Evolutionary conservation across 2,329 filamentous ascomycete species (phyloP).

Genomic region (Lachnellula occidentalis): DNA sequence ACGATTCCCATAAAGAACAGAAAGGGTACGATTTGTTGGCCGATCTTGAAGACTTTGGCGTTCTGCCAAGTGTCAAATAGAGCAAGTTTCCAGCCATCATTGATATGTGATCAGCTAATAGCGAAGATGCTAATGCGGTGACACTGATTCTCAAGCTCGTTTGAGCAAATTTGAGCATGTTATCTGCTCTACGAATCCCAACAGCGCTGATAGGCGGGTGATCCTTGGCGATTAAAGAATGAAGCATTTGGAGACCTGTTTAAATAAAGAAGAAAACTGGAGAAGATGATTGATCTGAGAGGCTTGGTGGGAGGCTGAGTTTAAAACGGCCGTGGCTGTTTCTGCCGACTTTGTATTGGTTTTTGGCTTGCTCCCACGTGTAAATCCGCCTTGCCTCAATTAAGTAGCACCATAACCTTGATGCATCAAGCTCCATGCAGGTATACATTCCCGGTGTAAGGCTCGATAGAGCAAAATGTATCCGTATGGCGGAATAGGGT

Average conservation of each 20-base stretch:
- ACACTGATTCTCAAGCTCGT: neutral
- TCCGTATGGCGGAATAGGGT: neutral
- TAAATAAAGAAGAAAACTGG: no score
- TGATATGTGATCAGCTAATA: neutral
- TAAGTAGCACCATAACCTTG: neutral
- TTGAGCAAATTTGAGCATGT: slow-evolving; percentile 8
- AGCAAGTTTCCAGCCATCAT: slow-evolving; percentile 1
- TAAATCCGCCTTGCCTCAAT: neutral
- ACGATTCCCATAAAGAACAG: neutral
- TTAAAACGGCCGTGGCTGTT: no score
- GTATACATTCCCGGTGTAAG: neutral
- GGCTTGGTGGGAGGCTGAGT: no score
- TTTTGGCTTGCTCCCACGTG: neutral
- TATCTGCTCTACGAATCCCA: neutral
- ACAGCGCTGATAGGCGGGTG: neutral
- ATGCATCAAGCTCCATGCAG: no score
- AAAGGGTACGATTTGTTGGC: neutral
- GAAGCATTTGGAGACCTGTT: neutral
- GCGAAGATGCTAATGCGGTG: neutral
- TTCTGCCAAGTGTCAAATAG: neutral
- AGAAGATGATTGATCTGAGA: no score
- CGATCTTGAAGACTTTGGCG: neutral
- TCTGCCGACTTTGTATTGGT: no score
- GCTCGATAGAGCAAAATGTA: neutral
- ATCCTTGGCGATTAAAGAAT: neutral